Base-by-base conservation (phyloP, 2,329 filamentous ascomycete genomes). In the Monilinia vaccinii-corymbosi region DNA sequence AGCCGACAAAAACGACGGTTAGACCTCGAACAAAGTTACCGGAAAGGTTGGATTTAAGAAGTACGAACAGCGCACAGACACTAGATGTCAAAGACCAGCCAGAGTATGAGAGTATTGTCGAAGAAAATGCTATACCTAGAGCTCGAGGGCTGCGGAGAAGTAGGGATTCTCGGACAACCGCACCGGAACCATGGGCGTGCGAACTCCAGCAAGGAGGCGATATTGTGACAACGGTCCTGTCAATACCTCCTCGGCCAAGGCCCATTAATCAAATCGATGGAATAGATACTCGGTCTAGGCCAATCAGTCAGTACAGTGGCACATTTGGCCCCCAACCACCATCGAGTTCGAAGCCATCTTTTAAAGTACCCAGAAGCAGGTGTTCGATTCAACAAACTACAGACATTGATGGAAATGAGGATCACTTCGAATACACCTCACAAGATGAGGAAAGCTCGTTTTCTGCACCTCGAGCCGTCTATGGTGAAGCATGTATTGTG, bases 401-500 rank as follows among this genome's bases (percentile, higher is more conserved):
- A 14, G 42, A 61, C 25, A 53, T 50, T 34, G 32, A 45, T 25
- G 57, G 62, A 44, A 63, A 64, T 57, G 53, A 55, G 9, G 62
- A 64, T 32, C 56, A 65, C 7, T 47, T 52, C 5, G 63, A 61
- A 13, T n/a, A 56, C n/a, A 11, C 57, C 14, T 64, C 62, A 36
- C 49, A 62, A 28, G 61, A 60, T 13, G 61, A 58, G 3, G 48
- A 58, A 5, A 34, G 10, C 11, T 49, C 59, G 11, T 25, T 60
- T 44, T 66, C 63, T 42, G 49, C 57, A 8, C 57, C 64, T 38
- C 47, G 62, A 38, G 64, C 69, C 36, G 60, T 65, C 4, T 68
- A 65, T 65, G 69, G 68, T 6, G 65, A 70, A 59, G 70, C 70
- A n/a, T 68, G 56, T 52, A 34, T 70, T 8, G 66, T 71, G 7